Base-by-base conservation (phyloP, 352 stramenopile genomes). In the Elongisporangium anandrum region DNA sequence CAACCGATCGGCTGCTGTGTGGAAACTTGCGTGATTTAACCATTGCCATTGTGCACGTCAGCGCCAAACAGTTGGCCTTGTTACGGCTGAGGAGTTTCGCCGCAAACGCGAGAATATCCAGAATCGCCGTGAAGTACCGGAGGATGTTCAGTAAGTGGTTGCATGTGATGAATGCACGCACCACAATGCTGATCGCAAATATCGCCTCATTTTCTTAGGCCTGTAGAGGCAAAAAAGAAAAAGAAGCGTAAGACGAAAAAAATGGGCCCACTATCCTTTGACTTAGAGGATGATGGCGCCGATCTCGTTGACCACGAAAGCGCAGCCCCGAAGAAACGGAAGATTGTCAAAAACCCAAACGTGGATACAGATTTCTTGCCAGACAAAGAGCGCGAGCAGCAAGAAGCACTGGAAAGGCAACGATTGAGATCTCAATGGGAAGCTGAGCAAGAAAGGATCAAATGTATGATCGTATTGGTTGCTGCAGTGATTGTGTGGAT, bases 281-380 rank as follows among this genome's bases (percentile, higher is more conserved):
- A 98, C 80, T 65, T 90, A 66, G 75, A 91, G 73, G 80, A 87
- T 60, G 73, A 78, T 51, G 26, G 66, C 50, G 48, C 69, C 65
- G 59, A 56, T 22, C 51, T 53, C 7, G 58, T 68, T 26, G 34
- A 58, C 50, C 58, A 64, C 21, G 63, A 57, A 48, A 55, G n/a
- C 34, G 68, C 29, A 26, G 53, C 49, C 17, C 81, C 77, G 57
- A 79, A 73, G 34, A 60, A 64, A 39, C 81, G 77, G 61, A 95
- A 91, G 58, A 80, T 67, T 49, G 89, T 94, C 23, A 98, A 97
- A 65, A 96, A 98, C 69, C 97, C 96, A 9, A 81, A 88, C 15
- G 92, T 98, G 2, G 86, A 98, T 39, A 99, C 97, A 2, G 87
- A 88, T 51, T 99, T 99, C 65, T 69, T 99, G 39, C 95, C 96